Evolutionary conservation across 2,329 filamentous ascomycete genomes (phyloP), one percentile per base, ranked within the genome.

Genomic region (Epichloe coenophiala): DNA sequence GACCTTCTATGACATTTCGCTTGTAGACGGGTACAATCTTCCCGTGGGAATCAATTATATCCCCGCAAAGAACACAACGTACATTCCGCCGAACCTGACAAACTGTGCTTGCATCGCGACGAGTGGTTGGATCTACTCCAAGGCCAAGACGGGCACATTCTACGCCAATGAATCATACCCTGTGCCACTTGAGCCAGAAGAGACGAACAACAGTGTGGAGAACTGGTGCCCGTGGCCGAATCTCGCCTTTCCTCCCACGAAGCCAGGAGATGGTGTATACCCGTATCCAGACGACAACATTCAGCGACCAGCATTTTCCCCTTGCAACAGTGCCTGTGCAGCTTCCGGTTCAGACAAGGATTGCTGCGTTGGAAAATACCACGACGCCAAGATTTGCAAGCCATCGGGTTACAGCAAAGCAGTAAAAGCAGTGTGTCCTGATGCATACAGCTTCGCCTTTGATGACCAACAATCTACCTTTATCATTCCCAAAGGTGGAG

Each of bases 21-120:
- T 91, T 3, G 87, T 93, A 21, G 87, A 93, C 61, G 87, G 87
- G 46, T 91, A 91, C 74, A 91, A 91, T 61, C 67, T 91, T 1
- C 84, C 85, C 2, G 63, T 90, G 54, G 83, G 78, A 33, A 78
- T 80, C 61, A 71, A 74, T 50, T 77, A 81, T 57, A 71, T 79
- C 27, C 76, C 78, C 3, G 76, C 81, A 21, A 73, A 76, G 49
- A 82, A 86, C 58, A 74, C 76, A 7, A 74, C 72, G 1, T 75
- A 84, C 50, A 82, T 90, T 52, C 84, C 86, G 12, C 83, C 84
- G 8, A 89, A 88, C 59, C 73, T 88, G 21, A 86, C 83, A 48
- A 90, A 89, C 62, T 79, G 81, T 2, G 81, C 83, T 15, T 91
- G 87, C 65, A 84, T 90, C 54, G 87, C 80, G 45, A 87, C 84